Evolutionary conservation across 2,329 filamentous ascomycete species (phyloP).

Genomic region (Grosmannia clavigera): DNA sequence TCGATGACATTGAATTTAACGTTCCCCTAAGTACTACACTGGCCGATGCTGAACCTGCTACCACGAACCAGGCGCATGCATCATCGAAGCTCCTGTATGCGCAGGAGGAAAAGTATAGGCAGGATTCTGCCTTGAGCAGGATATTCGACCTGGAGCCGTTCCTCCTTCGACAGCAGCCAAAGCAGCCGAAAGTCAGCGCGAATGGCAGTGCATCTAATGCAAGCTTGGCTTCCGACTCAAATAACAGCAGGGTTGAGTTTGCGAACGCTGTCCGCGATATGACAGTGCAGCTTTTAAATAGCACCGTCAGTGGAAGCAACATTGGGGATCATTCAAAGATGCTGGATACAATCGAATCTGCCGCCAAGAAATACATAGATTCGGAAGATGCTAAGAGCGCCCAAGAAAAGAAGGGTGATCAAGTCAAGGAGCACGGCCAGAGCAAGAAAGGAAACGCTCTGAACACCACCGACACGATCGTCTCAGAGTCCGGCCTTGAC

Average conservation of each 20-base stretch:
- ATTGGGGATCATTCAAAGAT: constrained; percentile 31
- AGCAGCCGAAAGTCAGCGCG: neutral
- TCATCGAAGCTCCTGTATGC: constrained; percentile 34
- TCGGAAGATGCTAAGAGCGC: constrained; percentile 3
- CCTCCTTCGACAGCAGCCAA: constrained; percentile 16
- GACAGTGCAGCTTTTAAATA: constrained; percentile 26
- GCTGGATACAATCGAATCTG: constrained; percentile 36
- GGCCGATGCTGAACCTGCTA: constrained; percentile 15
- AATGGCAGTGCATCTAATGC: constrained; percentile 10
- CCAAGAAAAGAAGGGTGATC: neutral
- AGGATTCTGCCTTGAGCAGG: constrained; percentile 38
- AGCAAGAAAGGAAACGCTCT: neutral
- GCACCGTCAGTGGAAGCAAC: constrained; percentile 6
- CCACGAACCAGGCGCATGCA: constrained; percentile 23
- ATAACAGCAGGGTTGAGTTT: constrained; percentile 15
- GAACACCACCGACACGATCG: neutral
- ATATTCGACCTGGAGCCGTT: constrained; percentile 39
- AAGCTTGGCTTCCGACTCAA: neutral
- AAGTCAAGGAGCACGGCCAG: neutral
- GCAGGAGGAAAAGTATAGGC: constrained; percentile 39
- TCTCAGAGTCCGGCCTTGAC: neutral
- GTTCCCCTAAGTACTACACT: constrained; percentile 9
- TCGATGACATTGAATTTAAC: constrained; percentile 35
- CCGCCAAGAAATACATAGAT: constrained; percentile 37
- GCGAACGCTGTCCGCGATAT: constrained; percentile 26